Conservation (phyloP, 495 filamentous ascomycete genomes). For the Tetracladium setigerum region DNA sequence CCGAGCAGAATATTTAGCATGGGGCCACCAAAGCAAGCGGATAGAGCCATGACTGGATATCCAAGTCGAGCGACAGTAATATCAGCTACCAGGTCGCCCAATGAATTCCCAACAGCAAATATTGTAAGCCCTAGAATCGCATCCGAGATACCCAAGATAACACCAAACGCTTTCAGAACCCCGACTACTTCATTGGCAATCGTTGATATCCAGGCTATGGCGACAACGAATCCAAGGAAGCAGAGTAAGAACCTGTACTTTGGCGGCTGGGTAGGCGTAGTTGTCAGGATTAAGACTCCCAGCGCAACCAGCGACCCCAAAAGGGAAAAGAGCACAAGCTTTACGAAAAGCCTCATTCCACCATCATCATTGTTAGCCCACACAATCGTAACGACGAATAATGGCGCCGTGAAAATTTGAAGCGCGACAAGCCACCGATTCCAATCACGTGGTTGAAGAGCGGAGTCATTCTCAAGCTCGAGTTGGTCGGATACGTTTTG, state of each 20-base stretch:
- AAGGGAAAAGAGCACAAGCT: conserved; percentile 60
- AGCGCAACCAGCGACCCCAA: conserved; percentile 61
- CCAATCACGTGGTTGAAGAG: conserved; percentile 52
- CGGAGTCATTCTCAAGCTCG: not conserved
- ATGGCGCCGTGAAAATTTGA: conserved; percentile 81
- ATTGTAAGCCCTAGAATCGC: conserved; percentile 93
- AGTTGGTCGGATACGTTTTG: not conserved
- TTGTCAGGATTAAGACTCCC: conserved; percentile 52
- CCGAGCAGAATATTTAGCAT: conserved; percentile 97
- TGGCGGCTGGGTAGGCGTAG: conserved; percentile 48
- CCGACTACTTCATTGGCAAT: conserved; percentile 96
- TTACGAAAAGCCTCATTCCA: conserved; percentile 38
- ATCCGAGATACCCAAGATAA: conserved; percentile 89
- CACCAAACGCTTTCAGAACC: conserved; percentile 87
- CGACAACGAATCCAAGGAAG: conserved; percentile 84
- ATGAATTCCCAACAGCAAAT: conserved; percentile 92
- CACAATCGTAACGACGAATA: conserved; percentile 69
- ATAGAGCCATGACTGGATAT: conserved; percentile 95
- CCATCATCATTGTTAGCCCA: conserved; percentile 61
- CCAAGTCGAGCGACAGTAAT: conserved; percentile 89
- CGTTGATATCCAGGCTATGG: conserved; percentile 91
- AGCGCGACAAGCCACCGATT: conserved; percentile 82
- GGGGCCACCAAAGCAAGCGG: conserved; percentile 92
- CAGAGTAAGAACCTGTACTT: conserved; percentile 68
- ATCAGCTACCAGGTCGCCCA: conserved; percentile 92